Evolutionary conservation across 2,329 filamentous ascomycete genomes (phyloP).

Genomic region (Curvularia hawaiiensis): DNA sequence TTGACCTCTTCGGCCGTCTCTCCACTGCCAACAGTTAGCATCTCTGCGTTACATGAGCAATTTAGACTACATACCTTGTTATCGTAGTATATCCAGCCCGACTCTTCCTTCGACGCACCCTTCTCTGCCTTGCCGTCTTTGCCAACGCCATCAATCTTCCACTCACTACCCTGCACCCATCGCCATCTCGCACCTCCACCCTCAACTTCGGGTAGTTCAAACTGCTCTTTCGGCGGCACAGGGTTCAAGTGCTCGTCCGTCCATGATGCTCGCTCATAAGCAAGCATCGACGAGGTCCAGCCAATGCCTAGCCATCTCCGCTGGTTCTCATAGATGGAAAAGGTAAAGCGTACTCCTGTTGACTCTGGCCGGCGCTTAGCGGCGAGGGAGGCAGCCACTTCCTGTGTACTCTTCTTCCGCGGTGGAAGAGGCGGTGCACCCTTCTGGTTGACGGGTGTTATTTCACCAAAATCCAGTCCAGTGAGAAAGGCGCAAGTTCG

Average conservation of each 20-base stretch:
- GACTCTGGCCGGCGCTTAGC: conserved; percentile 55
- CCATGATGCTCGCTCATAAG: conserved; percentile 89
- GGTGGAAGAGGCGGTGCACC: conserved; percentile 47
- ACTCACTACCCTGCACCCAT: conserved; percentile 85
- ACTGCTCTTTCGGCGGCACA: conserved; percentile 74
- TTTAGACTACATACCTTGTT: conserved; percentile 70
- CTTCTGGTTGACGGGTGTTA: conserved; percentile 32
- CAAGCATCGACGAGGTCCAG: conserved; percentile 90
- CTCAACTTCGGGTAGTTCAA: conserved; percentile 70
- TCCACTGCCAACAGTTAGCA: conserved; percentile 67
- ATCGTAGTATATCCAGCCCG: conserved; percentile 97
- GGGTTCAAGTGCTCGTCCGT: conserved; percentile 93
- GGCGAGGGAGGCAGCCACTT: conserved; percentile 53
- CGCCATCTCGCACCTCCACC: conserved; percentile 69
- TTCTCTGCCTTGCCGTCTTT: conserved; percentile 45
- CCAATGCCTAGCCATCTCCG: conserved; percentile 92
- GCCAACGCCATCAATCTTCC: conserved; percentile 80
- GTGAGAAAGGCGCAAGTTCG: conserved; percentile 74
- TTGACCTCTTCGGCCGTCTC: conserved; percentile 78
- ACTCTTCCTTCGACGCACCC: conserved; percentile 49
- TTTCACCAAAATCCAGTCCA: conserved; percentile 72
- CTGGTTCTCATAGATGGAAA: conserved; percentile 96
- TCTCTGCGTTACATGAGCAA: background rate
- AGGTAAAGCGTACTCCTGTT: conserved; percentile 91
- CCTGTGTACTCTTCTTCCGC: conserved; percentile 53